Evolutionary conservation across 805 yeast species (phyloP), one percentile per base, ranked within the genome.

Genomic region (Cyberlindnera saturnus): DNA sequence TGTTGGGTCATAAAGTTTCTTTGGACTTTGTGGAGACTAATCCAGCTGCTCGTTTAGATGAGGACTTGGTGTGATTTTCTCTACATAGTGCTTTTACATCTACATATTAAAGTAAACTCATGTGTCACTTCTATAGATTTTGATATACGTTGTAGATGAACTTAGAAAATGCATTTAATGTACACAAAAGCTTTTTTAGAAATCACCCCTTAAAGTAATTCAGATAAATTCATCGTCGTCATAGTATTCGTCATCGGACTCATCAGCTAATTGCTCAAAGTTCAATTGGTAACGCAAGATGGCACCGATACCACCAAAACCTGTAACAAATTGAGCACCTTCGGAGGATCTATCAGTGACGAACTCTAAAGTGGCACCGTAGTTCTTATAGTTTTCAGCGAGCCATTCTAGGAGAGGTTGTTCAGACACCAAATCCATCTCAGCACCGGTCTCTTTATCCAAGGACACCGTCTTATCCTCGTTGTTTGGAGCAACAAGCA

Each of bases 221-320:
- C 32, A 48, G 43, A 48, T 48, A 43, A 48, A 48, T 32, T 60
- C 64, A 44, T 63, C 70, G 59, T 79, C 84, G 50, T 82, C 85
- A 65, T 81, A 89, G 66, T 81, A 89, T 64, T 82, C 85, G 65
- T 87, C 95, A 61, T 90, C 97, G 51, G 87, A 95, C 46, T 87
- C 97, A 42, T 88, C 95, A 41, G 73, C 85, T 62, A 93, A 77
- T 73, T 89, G 97, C 66, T 93, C 99, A 60, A 93, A 93, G 72
- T 93, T 93, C 56, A 93, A 93, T 69, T 89, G 89, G 70, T 93
- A 93, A 72, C 99, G 88, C 65, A 93, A 73, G 57, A 93, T 65
- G 45, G 96, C 97, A 66, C 99, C 99, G 53, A 93, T 79, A 71
- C 99, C 99, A 84, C 99, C 99, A 62, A 93, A 93, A 47, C 99